Conservation (phyloP, 1,139 yeast species). For the Protomyces arabidopsidicola region DNA sequence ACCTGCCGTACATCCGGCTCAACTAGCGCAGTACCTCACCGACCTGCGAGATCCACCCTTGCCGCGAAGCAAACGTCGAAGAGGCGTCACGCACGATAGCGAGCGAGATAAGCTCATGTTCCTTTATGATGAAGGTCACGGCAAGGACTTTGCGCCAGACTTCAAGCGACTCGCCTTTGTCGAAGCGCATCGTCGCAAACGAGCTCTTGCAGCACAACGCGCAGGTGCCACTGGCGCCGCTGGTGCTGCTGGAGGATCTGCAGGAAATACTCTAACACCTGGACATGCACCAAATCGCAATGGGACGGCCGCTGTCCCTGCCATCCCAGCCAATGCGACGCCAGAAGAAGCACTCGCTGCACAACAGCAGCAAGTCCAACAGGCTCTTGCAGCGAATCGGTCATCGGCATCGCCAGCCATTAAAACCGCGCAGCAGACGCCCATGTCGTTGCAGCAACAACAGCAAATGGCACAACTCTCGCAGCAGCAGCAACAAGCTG, state of each 20-base stretch:
- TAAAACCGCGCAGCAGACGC: not conserved
- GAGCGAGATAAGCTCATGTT: slow-evolving; percentile 29
- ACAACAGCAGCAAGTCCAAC: not conserved
- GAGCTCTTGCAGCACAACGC: not conserved
- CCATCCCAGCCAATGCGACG: not conserved
- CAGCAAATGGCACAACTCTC: not conserved
- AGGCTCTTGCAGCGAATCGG: not conserved
- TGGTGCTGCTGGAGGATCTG: not conserved
- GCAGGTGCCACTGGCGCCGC: not conserved
- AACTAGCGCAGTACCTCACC: slow-evolving; percentile 14
- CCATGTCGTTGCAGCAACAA: not conserved
- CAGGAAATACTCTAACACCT: not conserved
- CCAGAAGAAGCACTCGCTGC: not conserved
- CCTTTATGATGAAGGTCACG: slow-evolving; percentile 29
- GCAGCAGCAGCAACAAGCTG: not conserved
- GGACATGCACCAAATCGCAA: not conserved
- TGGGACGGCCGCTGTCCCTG: not conserved
- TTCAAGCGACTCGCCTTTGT: slow-evolving; percentile 30
- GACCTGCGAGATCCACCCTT: slow-evolving; percentile 24
- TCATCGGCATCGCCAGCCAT: not conserved
- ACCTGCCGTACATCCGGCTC: slow-evolving; percentile 27
- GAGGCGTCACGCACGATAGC: slow-evolving; percentile 26
- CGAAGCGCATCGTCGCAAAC: slow-evolving; percentile 29
- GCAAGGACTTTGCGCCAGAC: slow-evolving; percentile 29
- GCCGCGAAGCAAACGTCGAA: slow-evolving; percentile 23